Base-by-base conservation (phyloP, 768 basidiomycete genomes). In the Lactifluus volemus region DNA sequence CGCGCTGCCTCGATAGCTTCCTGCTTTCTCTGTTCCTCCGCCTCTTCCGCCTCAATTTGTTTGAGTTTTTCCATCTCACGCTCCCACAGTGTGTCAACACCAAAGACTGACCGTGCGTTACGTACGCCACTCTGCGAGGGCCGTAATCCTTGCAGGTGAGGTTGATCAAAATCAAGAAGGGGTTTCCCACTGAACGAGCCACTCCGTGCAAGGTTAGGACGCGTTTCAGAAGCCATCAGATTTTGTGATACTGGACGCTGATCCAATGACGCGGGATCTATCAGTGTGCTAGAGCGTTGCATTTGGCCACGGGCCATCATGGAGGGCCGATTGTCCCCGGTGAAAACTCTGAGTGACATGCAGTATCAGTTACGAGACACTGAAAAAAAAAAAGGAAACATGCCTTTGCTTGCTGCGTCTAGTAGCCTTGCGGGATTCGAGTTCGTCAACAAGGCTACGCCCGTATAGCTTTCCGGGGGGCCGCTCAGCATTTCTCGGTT, bases 51-150 rank as follows among this genome's bases (percentile, higher is more conserved):
- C 70, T 96, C 86, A 0, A 94, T 89, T 61, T 84, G 78, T 63
- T 82, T 82, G 55, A 96, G 76, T 71, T 90, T 96, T 17, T 73
- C 81, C 78, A 93, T 81, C 72, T 97, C 94, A 44, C 83, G 79
- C 69, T 95, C 88, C 94, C 94, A 96, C 10, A 96, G 68, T n/a
- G 87, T 88, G 71, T 97, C 94, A 1, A 90, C 88, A 2, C 94
- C 94, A 68, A 96, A 97, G 10, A 95, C 91, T n/a, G 92, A 94
- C 59, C 81, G 82, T 42, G 79, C 81, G 45, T 74, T 78, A 0
- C 77, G 59, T 53, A 47, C 53, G 30, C 44, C 38, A 34, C 25
- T 45, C 19, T 39, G 62, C 29, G 58, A 62, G 12, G 77, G 70
- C 58, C 68, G 74, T 17, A 68, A 71, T 8, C 70, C 65, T 36